Evolutionary conservation across 2,329 filamentous ascomycete genomes (phyloP).

Genomic region (Diaporthe sp.): DNA sequence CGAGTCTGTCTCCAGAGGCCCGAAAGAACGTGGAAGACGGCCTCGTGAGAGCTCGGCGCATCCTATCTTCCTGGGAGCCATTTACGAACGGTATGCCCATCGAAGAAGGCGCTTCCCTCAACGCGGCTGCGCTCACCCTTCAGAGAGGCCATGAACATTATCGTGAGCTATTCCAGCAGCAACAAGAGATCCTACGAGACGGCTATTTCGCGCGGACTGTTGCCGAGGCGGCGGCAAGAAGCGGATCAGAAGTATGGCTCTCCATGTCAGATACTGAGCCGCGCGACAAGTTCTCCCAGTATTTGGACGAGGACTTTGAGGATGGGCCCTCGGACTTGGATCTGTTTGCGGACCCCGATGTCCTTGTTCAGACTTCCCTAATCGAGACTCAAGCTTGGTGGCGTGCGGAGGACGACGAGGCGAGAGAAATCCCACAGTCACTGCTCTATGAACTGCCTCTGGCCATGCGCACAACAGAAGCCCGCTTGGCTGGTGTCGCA

Average conservation of each 20-base stretch:
- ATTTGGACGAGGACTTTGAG: too few relatives aligned
- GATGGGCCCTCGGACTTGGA: neutral
- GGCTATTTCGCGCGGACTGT: neutral
- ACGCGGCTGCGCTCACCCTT: neutral
- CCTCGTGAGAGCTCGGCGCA: too few relatives aligned
- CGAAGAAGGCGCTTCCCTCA: neutral
- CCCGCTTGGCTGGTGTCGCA: neutral
- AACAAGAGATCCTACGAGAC: neutral
- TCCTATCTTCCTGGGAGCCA: too few relatives aligned
- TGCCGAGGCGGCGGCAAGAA: neutral
- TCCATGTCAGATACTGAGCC: neutral
- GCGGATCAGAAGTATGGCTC: neutral
- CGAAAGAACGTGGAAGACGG: too few relatives aligned
- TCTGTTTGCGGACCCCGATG: neutral
- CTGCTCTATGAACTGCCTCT: neutral
- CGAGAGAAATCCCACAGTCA: neutral
- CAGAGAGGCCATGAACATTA: neutral
- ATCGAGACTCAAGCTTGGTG: neutral
- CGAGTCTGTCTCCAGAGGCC: too few relatives aligned
- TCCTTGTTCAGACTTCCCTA: neutral
- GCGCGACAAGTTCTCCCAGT: too few relatives aligned
- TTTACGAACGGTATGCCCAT: too few relatives aligned
- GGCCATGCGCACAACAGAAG: neutral
- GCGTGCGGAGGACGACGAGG: rapidly evolving
- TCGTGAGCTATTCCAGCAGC: neutral